Conservation (phyloP, 1,284 basidiomycete species). For the Phaffia rhodozyma region DNA sequence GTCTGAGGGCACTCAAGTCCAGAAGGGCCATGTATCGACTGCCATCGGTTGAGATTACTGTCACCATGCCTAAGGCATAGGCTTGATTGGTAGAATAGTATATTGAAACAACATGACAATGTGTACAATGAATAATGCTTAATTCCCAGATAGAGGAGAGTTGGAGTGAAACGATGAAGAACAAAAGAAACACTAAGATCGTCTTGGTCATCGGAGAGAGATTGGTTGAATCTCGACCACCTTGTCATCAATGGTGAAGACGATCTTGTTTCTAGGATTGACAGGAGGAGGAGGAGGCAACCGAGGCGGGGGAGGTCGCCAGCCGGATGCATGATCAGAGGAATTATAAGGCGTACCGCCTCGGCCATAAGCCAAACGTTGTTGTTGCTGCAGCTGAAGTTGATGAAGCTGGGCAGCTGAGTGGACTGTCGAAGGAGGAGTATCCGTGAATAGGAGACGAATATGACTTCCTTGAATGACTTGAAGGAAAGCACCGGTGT, state of each 20-base stretch:
- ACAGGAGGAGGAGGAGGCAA: constrained; percentile 14
- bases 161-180: not conserved
- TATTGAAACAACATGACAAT: too few species aligned
- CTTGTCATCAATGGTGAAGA: constrained; percentile 16
- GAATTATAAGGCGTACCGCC: constrained; percentile 47
- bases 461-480: constrained; percentile 88
- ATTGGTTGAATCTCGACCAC: constrained; percentile 5
- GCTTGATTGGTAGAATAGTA: too few species aligned
- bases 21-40: too few species aligned
- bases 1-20: too few species aligned
- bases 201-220: not conserved
- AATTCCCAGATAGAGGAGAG: not conserved
- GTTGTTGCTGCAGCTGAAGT: constrained; percentile 13
- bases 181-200: not conserved
- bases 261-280: constrained; percentile 13
- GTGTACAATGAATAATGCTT: too few species aligned
- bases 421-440: constrained; percentile 56
- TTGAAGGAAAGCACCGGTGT: constrained; percentile 82
- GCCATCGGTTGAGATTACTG: too few species aligned
- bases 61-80: too few species aligned
- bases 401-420: constrained; percentile 24
- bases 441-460: constrained; percentile 83
- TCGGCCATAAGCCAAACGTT: constrained; percentile 38
- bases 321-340: constrained; percentile 48
- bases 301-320: constrained; percentile 50